Evolutionary conservation across 2,329 filamentous ascomycete genomes (phyloP).

Genomic region (Xylariaceae sp.): DNA sequence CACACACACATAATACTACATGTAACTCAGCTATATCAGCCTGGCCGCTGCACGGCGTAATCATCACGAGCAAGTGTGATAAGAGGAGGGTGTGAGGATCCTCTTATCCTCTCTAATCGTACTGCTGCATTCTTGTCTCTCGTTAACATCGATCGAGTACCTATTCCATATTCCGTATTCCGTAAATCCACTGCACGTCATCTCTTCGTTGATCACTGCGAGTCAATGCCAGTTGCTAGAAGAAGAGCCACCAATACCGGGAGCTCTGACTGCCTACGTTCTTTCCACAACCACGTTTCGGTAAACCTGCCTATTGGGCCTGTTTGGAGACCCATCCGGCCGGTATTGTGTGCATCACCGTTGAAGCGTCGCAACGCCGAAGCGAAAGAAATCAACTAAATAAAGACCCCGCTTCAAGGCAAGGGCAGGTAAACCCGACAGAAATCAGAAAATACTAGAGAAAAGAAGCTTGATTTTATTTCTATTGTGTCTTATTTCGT

Average conservation of each 20-base stretch:
- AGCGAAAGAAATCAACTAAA: not conserved
- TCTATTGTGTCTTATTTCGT: not conserved
- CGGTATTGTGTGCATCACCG: conserved; percentile 7
- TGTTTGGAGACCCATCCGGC: not conserved
- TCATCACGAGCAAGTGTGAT: conserved; percentile 1
- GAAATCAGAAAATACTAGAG: not conserved
- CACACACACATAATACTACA: conserved; percentile 14
- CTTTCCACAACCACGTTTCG: conserved; percentile 12
- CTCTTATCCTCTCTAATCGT: not conserved
- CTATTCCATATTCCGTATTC: too few relatives aligned
- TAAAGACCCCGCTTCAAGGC: not conserved
- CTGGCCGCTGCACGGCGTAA: conserved; percentile 7
- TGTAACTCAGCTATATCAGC: conserved; percentile 20
- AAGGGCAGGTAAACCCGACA: not conserved
- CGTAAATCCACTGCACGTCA: conserved; percentile 3
- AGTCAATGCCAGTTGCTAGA: conserved; percentile 6
- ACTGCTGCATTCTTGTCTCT: conserved; percentile 8
- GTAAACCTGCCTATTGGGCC: conserved; percentile 14
- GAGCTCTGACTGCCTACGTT: not conserved
- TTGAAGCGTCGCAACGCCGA: not conserved
- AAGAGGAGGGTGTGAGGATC: conserved; percentile 14
- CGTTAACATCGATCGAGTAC: conserved; percentile 4
- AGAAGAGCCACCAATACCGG: not conserved
- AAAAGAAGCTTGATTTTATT: not conserved
- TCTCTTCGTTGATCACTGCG: not conserved